A percentile compares a stretch with the other conserved stretches of the same genome.
These are phyloP conservation scores for Truncatella angustata DNA, from an alignment of 2,329 filamentous ascomycete genomes.

Conservation along the genomic window DNA sequence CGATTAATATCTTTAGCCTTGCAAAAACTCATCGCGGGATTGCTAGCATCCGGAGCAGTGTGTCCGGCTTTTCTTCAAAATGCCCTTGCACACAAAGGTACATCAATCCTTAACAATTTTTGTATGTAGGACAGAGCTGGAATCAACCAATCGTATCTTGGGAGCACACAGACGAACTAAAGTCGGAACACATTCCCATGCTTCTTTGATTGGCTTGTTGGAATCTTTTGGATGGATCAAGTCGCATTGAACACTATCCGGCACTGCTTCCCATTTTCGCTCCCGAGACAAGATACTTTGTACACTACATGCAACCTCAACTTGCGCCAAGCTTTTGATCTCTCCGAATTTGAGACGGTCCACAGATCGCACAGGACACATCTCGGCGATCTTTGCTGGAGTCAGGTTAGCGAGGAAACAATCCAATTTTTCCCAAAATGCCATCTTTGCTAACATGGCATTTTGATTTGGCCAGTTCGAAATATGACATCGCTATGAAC, in stretches of 20 bases:
- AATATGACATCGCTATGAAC: constrained; percentile 4
- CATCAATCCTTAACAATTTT: too few species aligned
- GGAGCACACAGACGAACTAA: too few species aligned
- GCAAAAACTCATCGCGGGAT: not conserved
- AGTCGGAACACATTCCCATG: too few species aligned
- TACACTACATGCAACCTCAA: not conserved
- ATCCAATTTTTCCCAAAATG: constrained; percentile 13
- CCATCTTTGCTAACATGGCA: constrained; percentile 18
- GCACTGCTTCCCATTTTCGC: not conserved
- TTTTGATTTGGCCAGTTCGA: not conserved
- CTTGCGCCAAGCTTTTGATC: too few species aligned
- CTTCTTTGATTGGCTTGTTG: too few species aligned
- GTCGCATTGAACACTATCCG: too few species aligned
- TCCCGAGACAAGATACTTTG: not conserved
- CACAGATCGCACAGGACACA: not conserved
- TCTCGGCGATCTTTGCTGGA: constrained; percentile 1
- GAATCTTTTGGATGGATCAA: too few species aligned
- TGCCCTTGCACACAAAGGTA: too few species aligned
- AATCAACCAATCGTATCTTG: too few species aligned
- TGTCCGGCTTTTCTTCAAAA: not conserved
- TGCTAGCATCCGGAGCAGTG: not conserved
- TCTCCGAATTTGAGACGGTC: too few species aligned
- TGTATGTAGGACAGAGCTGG: too few species aligned
- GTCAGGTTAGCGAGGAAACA: not conserved
- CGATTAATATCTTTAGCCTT: not conserved